Conservation (phyloP, 202 grass and related monocot genomes). For the Panicum virgatum region DNA sequence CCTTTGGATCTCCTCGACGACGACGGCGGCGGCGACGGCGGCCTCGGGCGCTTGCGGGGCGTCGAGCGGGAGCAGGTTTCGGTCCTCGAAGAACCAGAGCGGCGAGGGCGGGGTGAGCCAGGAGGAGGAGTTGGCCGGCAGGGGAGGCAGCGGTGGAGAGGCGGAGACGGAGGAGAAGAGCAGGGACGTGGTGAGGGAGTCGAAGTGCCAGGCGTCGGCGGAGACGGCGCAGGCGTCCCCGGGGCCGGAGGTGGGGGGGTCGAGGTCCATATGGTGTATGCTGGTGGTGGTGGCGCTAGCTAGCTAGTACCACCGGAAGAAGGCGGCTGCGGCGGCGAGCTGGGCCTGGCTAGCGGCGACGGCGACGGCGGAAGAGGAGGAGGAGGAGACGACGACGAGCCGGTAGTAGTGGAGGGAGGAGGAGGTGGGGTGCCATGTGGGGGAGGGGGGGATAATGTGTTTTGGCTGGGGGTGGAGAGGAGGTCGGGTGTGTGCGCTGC, state of each 20-base stretch:
- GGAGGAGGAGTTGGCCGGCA: conserved; percentile 43
- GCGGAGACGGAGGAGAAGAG: conserved; percentile 52
- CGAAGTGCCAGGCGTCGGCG: conserved; percentile 72
- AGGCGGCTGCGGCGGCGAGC: neutral
- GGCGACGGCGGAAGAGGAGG: conserved; percentile 27
- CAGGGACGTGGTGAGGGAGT: conserved; percentile 62
- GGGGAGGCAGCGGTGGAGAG: conserved; percentile 34
- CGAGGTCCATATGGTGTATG: conserved; percentile 64
- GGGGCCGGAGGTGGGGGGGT: conserved; percentile 15
- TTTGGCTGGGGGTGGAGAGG: neutral
- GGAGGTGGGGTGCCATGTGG: conserved; percentile 30
- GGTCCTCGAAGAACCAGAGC: conserved; percentile 89
- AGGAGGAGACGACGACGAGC: neutral
- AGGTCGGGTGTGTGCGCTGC: conserved; percentile 5
- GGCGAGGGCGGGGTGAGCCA: conserved; percentile 65
- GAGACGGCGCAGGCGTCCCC: conserved; percentile 29
- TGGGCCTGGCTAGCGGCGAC: neutral
- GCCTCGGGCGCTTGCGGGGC: conserved; percentile 22
- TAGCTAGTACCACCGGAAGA: too few species aligned
- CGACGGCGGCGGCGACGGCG: conserved; percentile 4
- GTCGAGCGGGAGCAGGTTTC: conserved; percentile 44
- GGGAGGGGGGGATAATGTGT: conserved; percentile 16
- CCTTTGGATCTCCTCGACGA: conserved; percentile 39
- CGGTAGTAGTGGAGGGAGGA: neutral
- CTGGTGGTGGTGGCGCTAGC: too few species aligned